These are phyloP conservation scores for Chrysosporium queenslandicum DNA, from an alignment of 2,329 filamentous ascomycete genomes.

Conservation along the genomic window DNA sequence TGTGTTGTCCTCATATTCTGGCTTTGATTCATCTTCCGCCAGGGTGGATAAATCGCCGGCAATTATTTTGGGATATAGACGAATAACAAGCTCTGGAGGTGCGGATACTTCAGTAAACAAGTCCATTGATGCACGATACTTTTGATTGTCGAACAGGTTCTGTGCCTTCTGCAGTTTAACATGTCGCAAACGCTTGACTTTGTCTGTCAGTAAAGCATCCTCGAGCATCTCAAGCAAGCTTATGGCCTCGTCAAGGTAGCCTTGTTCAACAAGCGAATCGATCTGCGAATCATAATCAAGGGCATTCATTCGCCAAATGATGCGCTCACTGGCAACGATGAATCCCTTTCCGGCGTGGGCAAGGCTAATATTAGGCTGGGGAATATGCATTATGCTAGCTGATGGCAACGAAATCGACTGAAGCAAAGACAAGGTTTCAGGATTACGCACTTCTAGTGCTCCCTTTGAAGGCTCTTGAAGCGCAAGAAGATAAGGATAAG, in stretches of 20 bases:
- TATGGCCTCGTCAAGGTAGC: constrained; percentile 79
- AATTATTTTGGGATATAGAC: constrained; percentile 71
- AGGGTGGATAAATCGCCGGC: constrained; percentile 67
- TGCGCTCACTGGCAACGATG: constrained; percentile 79
- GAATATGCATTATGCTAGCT: constrained; percentile 78
- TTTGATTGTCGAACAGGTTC: constrained; percentile 66
- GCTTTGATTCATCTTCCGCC: constrained; percentile 35
- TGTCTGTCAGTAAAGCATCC: constrained; percentile 77
- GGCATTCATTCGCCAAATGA: constrained; percentile 92
- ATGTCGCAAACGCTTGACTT: constrained; percentile 67
- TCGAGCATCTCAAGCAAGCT: constrained; percentile 83
- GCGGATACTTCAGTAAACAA: constrained; percentile 85
- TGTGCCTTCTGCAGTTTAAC: constrained; percentile 90
- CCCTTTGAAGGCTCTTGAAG: constrained; percentile 76
- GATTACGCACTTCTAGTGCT: constrained; percentile 80
- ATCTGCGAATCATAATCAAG: constrained; percentile 86
- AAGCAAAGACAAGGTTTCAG: constrained; percentile 77
- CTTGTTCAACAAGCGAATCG: constrained; percentile 63
- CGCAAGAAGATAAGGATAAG: constrained; percentile 88
- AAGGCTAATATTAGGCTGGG: constrained; percentile 84
- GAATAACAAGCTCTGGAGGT: constrained; percentile 77
- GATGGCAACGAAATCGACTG: constrained; percentile 75
- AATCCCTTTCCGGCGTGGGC: constrained; percentile 95
- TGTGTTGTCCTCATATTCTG: constrained; percentile 17
- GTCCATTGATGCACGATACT: constrained; percentile 77